These are phyloP conservation scores for Lactarius indigo DNA, from an alignment of 768 basidiomycete species.

Conservation along the genomic window DNA sequence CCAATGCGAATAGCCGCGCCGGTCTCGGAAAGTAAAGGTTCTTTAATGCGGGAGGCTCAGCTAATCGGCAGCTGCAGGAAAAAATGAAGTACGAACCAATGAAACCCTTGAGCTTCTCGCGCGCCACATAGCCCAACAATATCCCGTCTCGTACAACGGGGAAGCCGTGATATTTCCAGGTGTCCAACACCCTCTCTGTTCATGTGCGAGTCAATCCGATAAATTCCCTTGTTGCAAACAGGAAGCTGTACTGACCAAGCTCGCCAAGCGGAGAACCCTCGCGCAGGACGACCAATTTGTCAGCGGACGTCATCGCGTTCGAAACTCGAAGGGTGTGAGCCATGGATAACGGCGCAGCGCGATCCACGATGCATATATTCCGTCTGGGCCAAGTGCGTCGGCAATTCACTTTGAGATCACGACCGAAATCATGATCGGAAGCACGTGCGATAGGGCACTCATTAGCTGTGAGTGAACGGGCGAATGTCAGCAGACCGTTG, in stretches of 20 bases:
- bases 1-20: too few species aligned
- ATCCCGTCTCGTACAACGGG: slow-evolving; percentile 53
- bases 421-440: slow-evolving; percentile 79
- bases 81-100: slow-evolving; percentile 30
- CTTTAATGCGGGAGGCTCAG: slow-evolving; percentile 14
- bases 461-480: slow-evolving; percentile 66
- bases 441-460: slow-evolving; percentile 74
- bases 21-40: slow-evolving; percentile 4
- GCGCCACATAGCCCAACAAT: slow-evolving; percentile 61
- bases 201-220: background rate
- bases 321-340: slow-evolving; percentile 62
- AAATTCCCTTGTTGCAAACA: background rate
- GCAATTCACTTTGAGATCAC: slow-evolving; percentile 79
- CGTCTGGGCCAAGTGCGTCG: slow-evolving; percentile 64
- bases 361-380: slow-evolving; percentile 71
- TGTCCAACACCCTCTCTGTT: slow-evolving; percentile 41
- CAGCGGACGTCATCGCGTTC: slow-evolving; percentile 55
- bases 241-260: slow-evolving; percentile 37
- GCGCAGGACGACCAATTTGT: slow-evolving; percentile 44
- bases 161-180: slow-evolving; percentile 55
- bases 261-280: slow-evolving; percentile 42
- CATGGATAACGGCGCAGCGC: slow-evolving; percentile 68
- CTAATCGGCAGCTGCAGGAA: background rate
- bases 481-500: background rate
- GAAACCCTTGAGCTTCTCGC: slow-evolving; percentile 45